Evolutionary conservation across 352 stramenopile species (phyloP).

Genomic region (Pythium aristosporum): DNA sequence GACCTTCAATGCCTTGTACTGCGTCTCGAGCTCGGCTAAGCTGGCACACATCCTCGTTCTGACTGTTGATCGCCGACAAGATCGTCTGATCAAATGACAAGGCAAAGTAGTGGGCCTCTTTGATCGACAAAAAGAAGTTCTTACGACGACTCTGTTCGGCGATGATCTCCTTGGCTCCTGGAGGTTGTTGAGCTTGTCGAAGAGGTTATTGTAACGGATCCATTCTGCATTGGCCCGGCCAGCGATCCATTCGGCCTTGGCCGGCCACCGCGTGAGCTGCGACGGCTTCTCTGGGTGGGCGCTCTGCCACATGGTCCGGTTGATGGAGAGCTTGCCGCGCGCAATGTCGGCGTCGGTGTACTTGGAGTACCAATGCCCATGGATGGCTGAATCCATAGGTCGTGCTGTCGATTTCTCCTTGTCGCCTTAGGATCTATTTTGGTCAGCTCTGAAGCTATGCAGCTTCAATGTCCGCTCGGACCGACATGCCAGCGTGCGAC

Average conservation of each 20-base stretch:
- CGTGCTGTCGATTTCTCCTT: too few relatives aligned
- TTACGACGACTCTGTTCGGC: constrained; percentile 28
- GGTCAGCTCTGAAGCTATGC: too few relatives aligned
- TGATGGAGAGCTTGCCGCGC: constrained; percentile 37
- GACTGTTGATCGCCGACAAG: constrained; percentile 23
- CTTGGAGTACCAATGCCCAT: too few relatives aligned
- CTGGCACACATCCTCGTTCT: constrained; percentile 33
- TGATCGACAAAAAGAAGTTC: constrained; percentile 32
- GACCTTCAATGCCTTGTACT: constrained; percentile 32
- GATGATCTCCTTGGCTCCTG: constrained; percentile 20
- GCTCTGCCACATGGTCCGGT: too few relatives aligned
- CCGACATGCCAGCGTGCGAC: too few relatives aligned
- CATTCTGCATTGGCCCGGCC: too few relatives aligned
- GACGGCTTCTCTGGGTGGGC: too few relatives aligned
- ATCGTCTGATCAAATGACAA: constrained; percentile 34
- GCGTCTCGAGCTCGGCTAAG: constrained; percentile 27
- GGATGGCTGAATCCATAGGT: too few relatives aligned
- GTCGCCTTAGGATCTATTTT: too few relatives aligned
- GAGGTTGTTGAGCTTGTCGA: constrained; percentile 31
- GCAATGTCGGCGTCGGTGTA: constrained; percentile 30
- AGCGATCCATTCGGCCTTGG: constrained; percentile 26
- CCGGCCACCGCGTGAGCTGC: constrained; percentile 41
- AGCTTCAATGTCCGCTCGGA: too few relatives aligned
- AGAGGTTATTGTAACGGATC: constrained; percentile 21
- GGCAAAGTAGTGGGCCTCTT: constrained; percentile 35